Evolutionary conservation across 2,329 filamentous ascomycete genomes (phyloP), one percentile per base, ranked within the genome.

Genomic region (Teratosphaeria nubilosa): DNA sequence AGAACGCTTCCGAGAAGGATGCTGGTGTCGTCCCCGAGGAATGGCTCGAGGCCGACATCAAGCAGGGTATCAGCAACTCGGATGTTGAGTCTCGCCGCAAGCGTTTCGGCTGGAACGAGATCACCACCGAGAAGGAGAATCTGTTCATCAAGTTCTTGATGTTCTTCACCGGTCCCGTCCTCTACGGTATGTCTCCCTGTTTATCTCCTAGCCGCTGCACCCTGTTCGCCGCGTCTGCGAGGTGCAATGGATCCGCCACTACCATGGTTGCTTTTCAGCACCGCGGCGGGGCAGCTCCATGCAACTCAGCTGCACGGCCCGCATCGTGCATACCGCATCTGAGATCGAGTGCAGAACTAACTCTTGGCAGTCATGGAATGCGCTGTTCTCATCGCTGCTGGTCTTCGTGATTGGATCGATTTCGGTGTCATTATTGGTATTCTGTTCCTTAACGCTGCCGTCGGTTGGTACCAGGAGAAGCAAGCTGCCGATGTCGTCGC

Each of bases 381-480:
- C 69, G 86, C 86, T 76, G 86, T 87, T 69, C 75, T 88, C 56
- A 78, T 90, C 68, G 86, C 86, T 66, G 84, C 84, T 70, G 86
- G 86, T 81, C 84, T 90, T 63, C 80, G 81, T 72, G 85, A 88
- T 75, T 90, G 86, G 86, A 81, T 88, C 64, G 86, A 90, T 77
- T 81, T 89, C 65, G 86, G 86, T 81, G 85, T 90, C 73, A 90
- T 90, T 72, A 82, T 86, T 67, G 86, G 82, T 78, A 90, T 90
- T 74, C 77, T 90, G 58, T 67, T 86, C 70, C 84, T 90, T 62
- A 90, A 90, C 77, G 86, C 86, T 64, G 76, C 85, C 63, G 86
- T 89, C 72, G 86, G 86, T 78, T 90, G 86, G 83, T 89, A 90
- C 74, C 86, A 89, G 73, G 86, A 90, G 76, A 90, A 90, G 78